Evolutionary conservation across 345 rosid species (phyloP), one percentile per base, ranked within the genome.

Genomic region (Turritis glabra): DNA sequence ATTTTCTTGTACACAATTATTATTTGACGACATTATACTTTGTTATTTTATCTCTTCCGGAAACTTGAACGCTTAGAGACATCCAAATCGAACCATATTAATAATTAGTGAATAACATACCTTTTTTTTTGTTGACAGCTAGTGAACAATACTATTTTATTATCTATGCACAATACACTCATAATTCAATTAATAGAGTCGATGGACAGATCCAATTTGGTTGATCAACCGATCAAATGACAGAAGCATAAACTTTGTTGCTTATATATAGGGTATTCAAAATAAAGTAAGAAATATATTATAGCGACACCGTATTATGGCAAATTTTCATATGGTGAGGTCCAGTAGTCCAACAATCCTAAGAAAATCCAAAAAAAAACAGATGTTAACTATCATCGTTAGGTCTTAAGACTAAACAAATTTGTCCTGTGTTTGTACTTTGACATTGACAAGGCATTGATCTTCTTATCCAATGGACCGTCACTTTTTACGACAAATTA

Each of bases 391-490:
- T 53, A 51, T 21, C 19, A 15, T 3, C 29, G 77, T 63, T 63
- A 41, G 43, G 70, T 33, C 53, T 72, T 29, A 21, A 37, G 43
- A 32, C 32, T 70, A 48, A 71, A 71, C 58, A 2, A 33, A 71
- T 18, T 38, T n/a, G 33, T 72, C 54, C 5, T 51, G 52, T 50
- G 50, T 37, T 60, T 72, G 77, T 72, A 53, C 70, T 63, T 73
- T 72, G 43, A 53, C 33, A 52, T n/a, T 63, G 63, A 63, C 70
- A 53, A 44, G 29, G 38, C 60, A 26, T 61, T 71, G 76, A 64
- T 63, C 70, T 63, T 63, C 70, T 63, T 73, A 73, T 73, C 77
- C 77, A 61, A 37, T 48, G 68, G 40, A 43, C 2, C 14, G 32
- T n/a, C 44, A 27, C n/a, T 69, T 69, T 54, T 21, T 21, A 57